Percentiles rank a stretch among this genome's conserved stretches.
Evolutionary conservation across 371 early-diverging fungal species (phyloP).

Genomic region (Actinomortierella wolfii): DNA sequence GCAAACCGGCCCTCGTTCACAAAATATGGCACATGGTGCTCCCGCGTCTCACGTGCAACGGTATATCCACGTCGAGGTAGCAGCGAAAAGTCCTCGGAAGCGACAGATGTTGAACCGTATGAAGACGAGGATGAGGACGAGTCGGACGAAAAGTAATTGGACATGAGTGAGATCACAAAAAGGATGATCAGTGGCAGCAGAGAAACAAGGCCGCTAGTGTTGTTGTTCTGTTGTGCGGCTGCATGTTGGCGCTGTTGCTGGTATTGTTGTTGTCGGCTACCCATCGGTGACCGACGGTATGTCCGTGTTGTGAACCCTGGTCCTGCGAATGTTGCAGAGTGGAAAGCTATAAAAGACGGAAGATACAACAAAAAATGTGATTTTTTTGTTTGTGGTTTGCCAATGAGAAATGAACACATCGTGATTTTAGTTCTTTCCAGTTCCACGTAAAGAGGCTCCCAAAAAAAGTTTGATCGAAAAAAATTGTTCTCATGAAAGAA

Average conservation of each 20-base stretch:
- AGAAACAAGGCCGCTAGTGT: constrained; percentile 13
- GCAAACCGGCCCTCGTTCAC: constrained; percentile 29
- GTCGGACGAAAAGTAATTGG: constrained; percentile 18
- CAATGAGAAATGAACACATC: constrained; percentile 1
- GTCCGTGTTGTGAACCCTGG: constrained; percentile 28
- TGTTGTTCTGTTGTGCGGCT: no score
- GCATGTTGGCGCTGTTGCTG: constrained; percentile 19
- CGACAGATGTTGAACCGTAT: constrained; percentile 3
- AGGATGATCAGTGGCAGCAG: constrained; percentile 27
- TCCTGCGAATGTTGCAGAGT: constrained; percentile 47
- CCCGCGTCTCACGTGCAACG: constrained; percentile 15
- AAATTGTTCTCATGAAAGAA: constrained; percentile 22
- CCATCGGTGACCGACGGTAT: constrained; percentile 4
- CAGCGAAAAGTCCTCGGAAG: constrained; percentile 20
- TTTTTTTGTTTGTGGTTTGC: neutral
- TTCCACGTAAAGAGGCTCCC: no score
- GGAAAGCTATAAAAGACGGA: constrained; percentile 39
- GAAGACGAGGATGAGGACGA: constrained; percentile 8
- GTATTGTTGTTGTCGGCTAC: constrained; percentile 4
- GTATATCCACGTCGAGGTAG: constrained; percentile 18
- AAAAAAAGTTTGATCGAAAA: neutral
- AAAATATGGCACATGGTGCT: constrained; percentile 27
- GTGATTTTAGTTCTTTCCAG: no score
- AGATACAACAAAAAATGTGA: no score
- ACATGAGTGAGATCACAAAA: constrained; percentile 24